Conservation (phyloP, 345 rosid species). For the Hibiscus tridactylites region DNA sequence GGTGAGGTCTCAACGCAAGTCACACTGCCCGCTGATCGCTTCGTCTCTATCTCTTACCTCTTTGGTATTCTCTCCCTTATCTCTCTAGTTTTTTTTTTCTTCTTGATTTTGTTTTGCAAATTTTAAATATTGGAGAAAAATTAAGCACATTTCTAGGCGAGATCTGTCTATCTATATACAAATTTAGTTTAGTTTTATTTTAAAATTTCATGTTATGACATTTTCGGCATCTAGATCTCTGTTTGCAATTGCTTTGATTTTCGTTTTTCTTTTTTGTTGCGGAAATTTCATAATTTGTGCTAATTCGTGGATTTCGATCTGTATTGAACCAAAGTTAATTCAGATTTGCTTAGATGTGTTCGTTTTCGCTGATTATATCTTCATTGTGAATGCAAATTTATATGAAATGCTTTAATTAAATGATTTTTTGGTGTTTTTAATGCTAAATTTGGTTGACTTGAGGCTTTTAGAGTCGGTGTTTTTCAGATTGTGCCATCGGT, state of each 20-base stretch:
- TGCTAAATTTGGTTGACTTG: neutral
- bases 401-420: neutral
- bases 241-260: constrained; percentile 3
- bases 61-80: constrained; percentile 4
- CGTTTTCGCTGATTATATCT: neutral
- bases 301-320: neutral
- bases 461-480: neutral
- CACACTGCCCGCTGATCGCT: constrained; percentile 12
- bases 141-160: neutral
- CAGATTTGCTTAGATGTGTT: neutral
- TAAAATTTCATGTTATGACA: neutral
- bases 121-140: neutral
- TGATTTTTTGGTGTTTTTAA: neutral
- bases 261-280: neutral
- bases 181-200: neutral
- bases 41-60: constrained; percentile 1
- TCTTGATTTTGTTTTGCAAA: neutral
- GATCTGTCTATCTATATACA: constrained; percentile 15
- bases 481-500: neutral
- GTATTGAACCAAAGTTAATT: neutral
- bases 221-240: constrained; percentile 15
- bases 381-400: neutral
- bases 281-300: neutral
- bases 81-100: neutral
- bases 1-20: constrained; percentile 8